Percentiles rank a stretch among this genome's conserved stretches.
Evolutionary conservation across 305 asterid species (phyloP).

Genomic region (Fraxinus floribunda): DNA sequence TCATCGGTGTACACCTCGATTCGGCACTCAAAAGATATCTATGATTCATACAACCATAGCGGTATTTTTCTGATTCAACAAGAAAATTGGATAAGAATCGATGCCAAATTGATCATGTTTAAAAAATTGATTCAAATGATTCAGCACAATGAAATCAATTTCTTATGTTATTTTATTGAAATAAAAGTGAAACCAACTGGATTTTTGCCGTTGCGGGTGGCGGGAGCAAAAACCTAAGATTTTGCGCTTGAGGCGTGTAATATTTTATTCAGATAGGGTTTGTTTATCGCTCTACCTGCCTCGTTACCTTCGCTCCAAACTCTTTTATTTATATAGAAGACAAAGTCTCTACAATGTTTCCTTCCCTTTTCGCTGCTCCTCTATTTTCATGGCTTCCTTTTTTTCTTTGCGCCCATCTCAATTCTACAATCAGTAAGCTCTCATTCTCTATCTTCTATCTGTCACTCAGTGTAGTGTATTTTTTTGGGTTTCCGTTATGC

Average conservation of each 20-base stretch:
- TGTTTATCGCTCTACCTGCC: constrained; percentile 23
- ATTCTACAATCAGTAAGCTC: constrained; percentile 41
- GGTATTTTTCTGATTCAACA: background rate
- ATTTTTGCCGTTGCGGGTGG: constrained; percentile 18
- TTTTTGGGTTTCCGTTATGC: background rate
- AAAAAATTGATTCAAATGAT: background rate
- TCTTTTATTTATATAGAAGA: constrained; percentile 12
- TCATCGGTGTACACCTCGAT: background rate
- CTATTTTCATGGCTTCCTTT: constrained; percentile 43
- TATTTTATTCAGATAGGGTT: constrained; percentile 1
- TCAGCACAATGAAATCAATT: background rate
- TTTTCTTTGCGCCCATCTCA: constrained; percentile 36
- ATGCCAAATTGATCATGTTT: background rate
- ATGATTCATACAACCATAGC: background rate
- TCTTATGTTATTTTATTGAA: background rate
- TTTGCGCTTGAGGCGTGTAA: background rate
- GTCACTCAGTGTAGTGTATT: background rate
- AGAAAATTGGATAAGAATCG: constrained; percentile 18
- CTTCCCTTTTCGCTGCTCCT: constrained; percentile 19
- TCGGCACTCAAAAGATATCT: background rate
- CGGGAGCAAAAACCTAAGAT: constrained; percentile 49
- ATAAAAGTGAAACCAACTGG: constrained; percentile 9
- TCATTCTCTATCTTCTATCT: background rate
- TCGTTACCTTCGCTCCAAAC: constrained; percentile 41
- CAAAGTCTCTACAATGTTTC: constrained; percentile 21